Base-by-base conservation (phyloP, 2,329 filamentous ascomycete species). In the Sordariomycetes sp. region DNA sequence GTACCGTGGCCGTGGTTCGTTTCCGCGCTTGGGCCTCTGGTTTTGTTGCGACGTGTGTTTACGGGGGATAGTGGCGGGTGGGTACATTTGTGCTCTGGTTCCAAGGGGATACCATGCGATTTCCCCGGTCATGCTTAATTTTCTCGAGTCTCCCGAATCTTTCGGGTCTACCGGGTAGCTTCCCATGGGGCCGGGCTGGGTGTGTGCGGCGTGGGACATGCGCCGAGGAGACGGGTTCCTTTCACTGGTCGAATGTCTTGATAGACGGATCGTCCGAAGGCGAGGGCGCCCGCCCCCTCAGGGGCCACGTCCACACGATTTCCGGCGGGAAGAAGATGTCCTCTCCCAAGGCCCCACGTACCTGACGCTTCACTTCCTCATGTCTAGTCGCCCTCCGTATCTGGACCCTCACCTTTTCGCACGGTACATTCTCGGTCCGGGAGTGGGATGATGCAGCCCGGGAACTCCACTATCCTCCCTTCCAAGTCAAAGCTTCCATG, bases 391-490 rank as follows among this genome's bases (percentile, higher is more conserved):
- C 51, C 32, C 50, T 52, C 39, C 20, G 24, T 10, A 58, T 13
- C 56, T 35, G 36, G 8, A 10, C 13, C 4, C 52, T 36, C 25
- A 58, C 42, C 2, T 28, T 15, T 20, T 24, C 52, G 52, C 56
- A 58, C 8, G 36, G 17, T 17, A 15, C 35, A 28, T 58, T 42
- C 34, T 52, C 52, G 42, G 39, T 55, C 54, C 56, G 3, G 54
- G 24, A 52, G 56, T 17, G 54, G 51, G 5, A 25, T 58, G 51
- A 54, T 55, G 50, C 58, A 53, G 52, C 52, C 48, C 35, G 66
- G 64, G 3, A 70, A 59, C 2, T 55, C 52, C 3, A 57, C 42
- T 13, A 67, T 58, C 5, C 63, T 39, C 12, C 63, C 61, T 1
- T 55, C 51, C 17, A 63, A 62, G 8, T 56, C 28, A 10, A 59